Evolutionary conservation across 495 filamentous ascomycete genomes (phyloP).

Genomic region (Hamigera avellanea): DNA sequence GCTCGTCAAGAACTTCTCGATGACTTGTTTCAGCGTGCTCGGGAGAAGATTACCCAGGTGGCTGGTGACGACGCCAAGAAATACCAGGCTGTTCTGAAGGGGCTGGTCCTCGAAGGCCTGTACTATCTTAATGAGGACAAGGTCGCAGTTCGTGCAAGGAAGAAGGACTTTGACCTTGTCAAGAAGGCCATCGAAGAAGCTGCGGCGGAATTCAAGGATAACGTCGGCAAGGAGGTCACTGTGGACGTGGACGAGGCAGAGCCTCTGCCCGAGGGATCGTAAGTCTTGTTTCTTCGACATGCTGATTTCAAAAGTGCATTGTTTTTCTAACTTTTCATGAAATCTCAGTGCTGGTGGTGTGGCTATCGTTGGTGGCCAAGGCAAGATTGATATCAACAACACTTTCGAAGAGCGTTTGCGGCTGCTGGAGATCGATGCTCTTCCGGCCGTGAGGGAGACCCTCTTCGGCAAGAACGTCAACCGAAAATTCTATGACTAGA

Average conservation of each 20-base stretch:
- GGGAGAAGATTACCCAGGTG: slow-evolving; percentile 51
- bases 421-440: slow-evolving; percentile 68
- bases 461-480: slow-evolving; percentile 90
- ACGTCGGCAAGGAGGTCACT: slow-evolving; percentile 48
- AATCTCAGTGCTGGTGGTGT: slow-evolving; percentile 70
- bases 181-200: slow-evolving; percentile 68
- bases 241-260: slow-evolving; percentile 70
- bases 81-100: slow-evolving; percentile 66
- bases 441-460: slow-evolving; percentile 72
- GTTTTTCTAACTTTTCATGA: slow-evolving; percentile 1
- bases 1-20: slow-evolving; percentile 86
- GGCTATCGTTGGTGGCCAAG: slow-evolving; percentile 63
- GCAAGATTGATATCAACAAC: slow-evolving; percentile 98
- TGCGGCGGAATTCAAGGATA: slow-evolving; percentile 68
- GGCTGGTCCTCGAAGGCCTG: slow-evolving; percentile 76
- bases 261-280: slow-evolving; percentile 74
- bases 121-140: slow-evolving; percentile 77
- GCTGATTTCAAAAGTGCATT: background rate
- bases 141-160: slow-evolving; percentile 57
- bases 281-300: slow-evolving; percentile 22
- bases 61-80: slow-evolving; percentile 51
- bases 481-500: slow-evolving; percentile 86
- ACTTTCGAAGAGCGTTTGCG: slow-evolving; percentile 87
- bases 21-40: slow-evolving; percentile 73
- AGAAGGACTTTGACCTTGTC: slow-evolving; percentile 64